Evolutionary conservation across 257 asterid species (phyloP).

Genomic region (Gardenia jasminoides): DNA sequence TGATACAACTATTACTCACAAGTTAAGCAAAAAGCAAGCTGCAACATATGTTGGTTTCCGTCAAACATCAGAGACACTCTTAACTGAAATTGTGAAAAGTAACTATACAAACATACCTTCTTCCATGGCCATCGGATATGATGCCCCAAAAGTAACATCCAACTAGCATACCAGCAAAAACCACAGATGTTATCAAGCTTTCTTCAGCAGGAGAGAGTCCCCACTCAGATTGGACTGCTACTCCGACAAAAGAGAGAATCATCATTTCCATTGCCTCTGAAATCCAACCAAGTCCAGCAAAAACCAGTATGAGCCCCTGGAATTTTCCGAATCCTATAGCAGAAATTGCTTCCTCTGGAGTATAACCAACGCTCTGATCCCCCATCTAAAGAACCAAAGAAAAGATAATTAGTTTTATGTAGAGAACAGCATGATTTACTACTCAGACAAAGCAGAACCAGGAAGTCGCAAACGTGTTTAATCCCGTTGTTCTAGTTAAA

Average conservation of each 20-base stretch:
- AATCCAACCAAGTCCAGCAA: constrained; percentile 81
- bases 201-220: constrained; percentile 64
- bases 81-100: not conserved
- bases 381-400: constrained; percentile 13
- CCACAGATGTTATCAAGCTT: constrained; percentile 62
- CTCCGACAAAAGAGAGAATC: constrained; percentile 75
- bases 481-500: not conserved
- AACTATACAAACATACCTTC: constrained; percentile 45
- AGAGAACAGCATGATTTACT: not conserved
- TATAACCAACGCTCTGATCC: constrained; percentile 30
- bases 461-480: not conserved
- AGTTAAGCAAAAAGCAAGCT: not conserved
- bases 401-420: not conserved
- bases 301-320: constrained; percentile 57
- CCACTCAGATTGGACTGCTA: constrained; percentile 76
- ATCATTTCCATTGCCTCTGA: constrained; percentile 91
- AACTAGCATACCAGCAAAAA: constrained; percentile 68
- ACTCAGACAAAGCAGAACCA: not conserved
- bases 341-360: constrained; percentile 70
- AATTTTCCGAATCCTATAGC: constrained; percentile 68
- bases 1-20: not conserved
- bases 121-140: constrained; percentile 67
- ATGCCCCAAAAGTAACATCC: constrained; percentile 77
- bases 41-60: not conserved
- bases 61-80: not conserved